Evolutionary conservation across 768 basidiomycete species (phyloP).

Genomic region (Lactarius quietus): DNA sequence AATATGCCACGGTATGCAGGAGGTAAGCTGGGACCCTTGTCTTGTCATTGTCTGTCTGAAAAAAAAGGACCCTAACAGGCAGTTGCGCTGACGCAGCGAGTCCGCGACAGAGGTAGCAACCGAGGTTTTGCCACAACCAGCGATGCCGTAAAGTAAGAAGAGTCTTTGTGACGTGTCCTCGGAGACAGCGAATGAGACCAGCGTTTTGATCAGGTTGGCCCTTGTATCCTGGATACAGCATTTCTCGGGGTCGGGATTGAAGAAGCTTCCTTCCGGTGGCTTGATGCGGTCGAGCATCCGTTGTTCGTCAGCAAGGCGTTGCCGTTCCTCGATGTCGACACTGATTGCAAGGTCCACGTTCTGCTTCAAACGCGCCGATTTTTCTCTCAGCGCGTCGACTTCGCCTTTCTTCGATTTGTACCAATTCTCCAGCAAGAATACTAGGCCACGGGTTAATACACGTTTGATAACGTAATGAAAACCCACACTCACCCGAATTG

Average conservation of each 20-base stretch:
- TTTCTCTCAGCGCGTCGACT: background rate
- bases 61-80: background rate
- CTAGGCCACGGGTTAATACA: background rate
- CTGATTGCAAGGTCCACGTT: background rate
- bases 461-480: background rate
- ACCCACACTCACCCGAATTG: background rate
- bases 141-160: background rate
- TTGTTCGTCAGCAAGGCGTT: background rate
- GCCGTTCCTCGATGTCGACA: background rate
- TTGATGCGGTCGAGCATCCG: background rate
- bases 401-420: background rate
- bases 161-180: background rate
- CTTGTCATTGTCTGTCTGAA: background rate
- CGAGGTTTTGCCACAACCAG: background rate
- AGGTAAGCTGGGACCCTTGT: background rate
- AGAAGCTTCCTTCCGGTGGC: background rate
- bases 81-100: background rate
- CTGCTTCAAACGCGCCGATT: background rate
- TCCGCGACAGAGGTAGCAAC: background rate
- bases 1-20: background rate
- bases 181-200: background rate
- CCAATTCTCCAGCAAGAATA: background rate
- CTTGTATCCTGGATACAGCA: background rate
- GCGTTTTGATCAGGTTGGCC: background rate
- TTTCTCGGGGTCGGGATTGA: background rate